Conservation (phyloP, 2,329 filamentous ascomycete genomes). For the Colletotrichum sp. region DNA sequence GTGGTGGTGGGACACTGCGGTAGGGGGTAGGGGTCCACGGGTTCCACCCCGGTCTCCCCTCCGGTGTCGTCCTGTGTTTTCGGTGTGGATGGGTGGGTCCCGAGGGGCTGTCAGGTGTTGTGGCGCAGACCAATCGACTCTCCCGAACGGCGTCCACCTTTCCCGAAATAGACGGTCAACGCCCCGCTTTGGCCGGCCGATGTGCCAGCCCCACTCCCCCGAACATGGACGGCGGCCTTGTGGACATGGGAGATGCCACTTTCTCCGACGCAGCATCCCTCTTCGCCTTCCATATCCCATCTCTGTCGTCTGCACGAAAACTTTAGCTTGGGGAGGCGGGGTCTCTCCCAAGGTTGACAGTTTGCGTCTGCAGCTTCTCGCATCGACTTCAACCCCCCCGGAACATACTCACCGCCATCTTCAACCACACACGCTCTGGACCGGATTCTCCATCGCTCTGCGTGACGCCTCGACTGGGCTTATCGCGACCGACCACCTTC, state of each 20-base stretch:
- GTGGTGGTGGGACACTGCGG: not conserved
- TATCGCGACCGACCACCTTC: not conserved
- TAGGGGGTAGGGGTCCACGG: not conserved
- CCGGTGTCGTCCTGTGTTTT: not conserved
- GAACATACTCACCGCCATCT: not conserved
- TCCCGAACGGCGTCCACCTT: not conserved
- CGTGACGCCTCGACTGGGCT: not conserved
- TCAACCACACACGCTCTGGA: not conserved
- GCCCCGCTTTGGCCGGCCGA: conserved; percentile 11
- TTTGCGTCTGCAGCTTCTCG: not conserved
- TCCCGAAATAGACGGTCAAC: conserved; percentile 8
- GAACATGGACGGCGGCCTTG: not conserved
- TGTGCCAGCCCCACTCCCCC: not conserved
- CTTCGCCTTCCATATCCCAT: not conserved
- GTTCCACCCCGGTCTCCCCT: not conserved
- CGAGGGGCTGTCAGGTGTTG: conserved; percentile 39
- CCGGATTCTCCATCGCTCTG: not conserved
- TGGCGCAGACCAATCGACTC: conserved; percentile 39
- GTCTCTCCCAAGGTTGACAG: not conserved
- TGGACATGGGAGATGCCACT: not conserved
- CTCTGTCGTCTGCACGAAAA: not conserved
- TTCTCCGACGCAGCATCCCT: conserved; percentile 3
- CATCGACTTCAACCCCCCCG: not conserved
- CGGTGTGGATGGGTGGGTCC: conserved; percentile 29
- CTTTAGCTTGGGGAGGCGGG: not conserved